These are phyloP conservation scores for Xylaria sp. DNA, from an alignment of 2,329 filamentous ascomycete species.

Conservation along the genomic window DNA sequence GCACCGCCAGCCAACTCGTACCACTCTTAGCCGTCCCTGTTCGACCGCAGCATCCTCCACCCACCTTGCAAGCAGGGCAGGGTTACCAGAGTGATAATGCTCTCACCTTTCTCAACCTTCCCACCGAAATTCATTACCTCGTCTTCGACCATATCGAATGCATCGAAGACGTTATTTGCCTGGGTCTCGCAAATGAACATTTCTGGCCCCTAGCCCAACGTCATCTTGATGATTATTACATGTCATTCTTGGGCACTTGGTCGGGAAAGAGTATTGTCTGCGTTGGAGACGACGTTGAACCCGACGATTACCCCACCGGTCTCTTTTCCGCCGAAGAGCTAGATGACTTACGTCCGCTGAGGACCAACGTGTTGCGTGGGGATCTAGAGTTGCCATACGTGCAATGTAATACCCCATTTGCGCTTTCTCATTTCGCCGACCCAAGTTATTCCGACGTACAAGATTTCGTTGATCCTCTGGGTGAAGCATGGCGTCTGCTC, in stretches of 20 bases:
- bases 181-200: not conserved
- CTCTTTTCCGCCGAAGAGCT: not conserved
- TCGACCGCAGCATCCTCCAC: not conserved
- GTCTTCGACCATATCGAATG: conserved; percentile 1
- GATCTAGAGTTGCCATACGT: not conserved
- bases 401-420: not conserved
- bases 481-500: not conserved
- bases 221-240: not conserved
- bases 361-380: not conserved
- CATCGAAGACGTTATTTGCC: conserved; percentile 1
- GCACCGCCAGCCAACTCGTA: not conserved
- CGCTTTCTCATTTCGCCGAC: not conserved
- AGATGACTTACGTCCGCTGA: not conserved
- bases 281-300: not conserved
- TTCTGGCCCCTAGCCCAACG: not conserved
- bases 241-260: not conserved
- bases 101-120: not conserved
- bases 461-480: not conserved
- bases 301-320: not conserved
- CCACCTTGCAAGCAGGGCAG: not conserved
- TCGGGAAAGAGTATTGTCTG: not conserved
- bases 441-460: not conserved
- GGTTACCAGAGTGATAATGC: not conserved
- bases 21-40: not conserved
- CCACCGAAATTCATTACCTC: not conserved